Percentiles rank a stretch among this genome's conserved stretches.
phyloP scores from a whole-genome alignment of 2,329 filamentous ascomycete genomes.

The Verticillium albo-atrum region DNA sequence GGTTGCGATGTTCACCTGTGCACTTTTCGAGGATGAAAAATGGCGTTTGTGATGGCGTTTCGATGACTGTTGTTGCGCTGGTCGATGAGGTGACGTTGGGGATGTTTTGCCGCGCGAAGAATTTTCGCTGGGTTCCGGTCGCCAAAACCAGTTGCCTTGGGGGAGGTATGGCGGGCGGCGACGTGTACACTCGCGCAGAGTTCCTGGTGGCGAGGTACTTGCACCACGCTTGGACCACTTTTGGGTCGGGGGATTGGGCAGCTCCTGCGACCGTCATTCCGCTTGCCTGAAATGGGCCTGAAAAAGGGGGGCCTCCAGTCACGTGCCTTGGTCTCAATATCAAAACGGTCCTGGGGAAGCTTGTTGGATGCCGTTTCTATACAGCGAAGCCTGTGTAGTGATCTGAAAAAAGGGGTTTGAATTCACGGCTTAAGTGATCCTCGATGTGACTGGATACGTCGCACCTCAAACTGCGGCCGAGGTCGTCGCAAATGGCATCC shows the following conservation, averaged over 20 bases:
- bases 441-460: background rate
- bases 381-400: background rate
- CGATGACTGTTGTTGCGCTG: constrained; percentile 45
- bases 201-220: constrained; percentile 6
- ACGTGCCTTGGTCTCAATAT: constrained; percentile 1
- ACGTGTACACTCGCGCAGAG: constrained; percentile 7
- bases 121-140: constrained; percentile 40
- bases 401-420: background rate
- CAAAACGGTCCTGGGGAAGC: background rate
- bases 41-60: constrained; percentile 45
- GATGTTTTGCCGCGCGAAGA: constrained; percentile 50
- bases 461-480: background rate
- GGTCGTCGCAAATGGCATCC: background rate
- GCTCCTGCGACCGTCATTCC: constrained; percentile 5
- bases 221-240: constrained; percentile 8
- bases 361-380: background rate
- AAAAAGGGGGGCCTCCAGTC: constrained; percentile 8
- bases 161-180: constrained; percentile 4
- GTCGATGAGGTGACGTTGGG: constrained; percentile 53
- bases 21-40: constrained; percentile 52
- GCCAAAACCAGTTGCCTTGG: constrained; percentile 12
- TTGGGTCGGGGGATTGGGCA: constrained; percentile 5
- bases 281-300: constrained; percentile 5
- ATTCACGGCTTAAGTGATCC: too few species aligned
- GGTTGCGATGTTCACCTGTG: constrained; percentile 47